Evolutionary conservation across 306 rosid genomes (phyloP).

Genomic region (Vigna trinervia): DNA sequence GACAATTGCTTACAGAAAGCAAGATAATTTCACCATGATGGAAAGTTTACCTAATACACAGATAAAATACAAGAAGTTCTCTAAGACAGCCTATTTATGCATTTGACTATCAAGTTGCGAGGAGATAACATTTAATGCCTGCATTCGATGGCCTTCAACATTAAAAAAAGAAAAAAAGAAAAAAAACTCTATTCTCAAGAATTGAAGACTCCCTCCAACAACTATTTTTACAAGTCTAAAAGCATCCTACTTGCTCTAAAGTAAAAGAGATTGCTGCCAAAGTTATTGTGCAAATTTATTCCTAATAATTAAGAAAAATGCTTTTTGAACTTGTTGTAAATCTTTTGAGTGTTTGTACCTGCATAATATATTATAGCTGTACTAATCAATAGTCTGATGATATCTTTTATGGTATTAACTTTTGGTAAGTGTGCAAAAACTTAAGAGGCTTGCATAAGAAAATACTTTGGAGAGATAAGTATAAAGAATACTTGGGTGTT

Average conservation of each 20-base stretch:
- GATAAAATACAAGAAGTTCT: neutral
- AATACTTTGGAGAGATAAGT: neutral
- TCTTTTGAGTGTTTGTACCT: neutral
- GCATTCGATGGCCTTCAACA: neutral
- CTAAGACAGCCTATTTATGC: neutral
- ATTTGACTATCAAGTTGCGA: neutral
- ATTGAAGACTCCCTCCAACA: neutral
- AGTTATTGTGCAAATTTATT: neutral
- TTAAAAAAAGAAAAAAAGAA: neutral
- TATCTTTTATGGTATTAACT: neutral
- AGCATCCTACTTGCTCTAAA: neutral
- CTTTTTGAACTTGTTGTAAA: neutral
- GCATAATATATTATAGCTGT: neutral
- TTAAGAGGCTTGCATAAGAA: neutral
- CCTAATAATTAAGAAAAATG: neutral
- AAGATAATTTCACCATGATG: neutral
- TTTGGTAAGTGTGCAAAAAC: neutral
- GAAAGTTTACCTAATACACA: neutral
- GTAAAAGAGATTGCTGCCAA: neutral
- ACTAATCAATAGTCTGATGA: neutral
- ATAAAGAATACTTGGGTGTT: neutral
- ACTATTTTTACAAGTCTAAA: neutral
- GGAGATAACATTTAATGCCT: neutral
- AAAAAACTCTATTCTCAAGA: neutral
- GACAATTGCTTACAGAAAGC: neutral